Percentiles rank a stretch among this genome's conserved stretches.
Evolutionary conservation across 2,329 filamentous ascomycete species (phyloP).

Genomic region (Cladosporium phlei): DNA sequence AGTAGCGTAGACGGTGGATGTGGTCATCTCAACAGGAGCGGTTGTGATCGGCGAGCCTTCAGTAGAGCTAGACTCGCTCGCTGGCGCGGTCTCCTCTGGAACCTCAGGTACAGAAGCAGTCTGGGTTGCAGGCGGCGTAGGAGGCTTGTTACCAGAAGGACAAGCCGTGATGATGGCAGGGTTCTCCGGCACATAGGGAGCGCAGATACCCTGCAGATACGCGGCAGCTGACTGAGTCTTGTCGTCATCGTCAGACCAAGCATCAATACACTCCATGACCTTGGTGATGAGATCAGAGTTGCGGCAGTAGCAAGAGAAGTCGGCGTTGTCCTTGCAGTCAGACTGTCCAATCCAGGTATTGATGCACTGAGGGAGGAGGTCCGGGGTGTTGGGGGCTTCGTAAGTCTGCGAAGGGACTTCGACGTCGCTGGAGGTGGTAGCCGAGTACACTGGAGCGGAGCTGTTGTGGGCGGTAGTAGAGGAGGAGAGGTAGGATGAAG

Average conservation of each 20-base stretch:
- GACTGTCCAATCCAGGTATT: conserved; percentile 80
- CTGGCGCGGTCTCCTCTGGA: conserved; percentile 9
- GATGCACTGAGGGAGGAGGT: conserved; percentile 78
- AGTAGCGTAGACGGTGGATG: conserved; percentile 20
- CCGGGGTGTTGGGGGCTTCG: conserved; percentile 48
- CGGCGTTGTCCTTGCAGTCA: conserved; percentile 77
- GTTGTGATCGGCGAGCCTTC: conserved; percentile 10
- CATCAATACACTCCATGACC: conserved; percentile 75
- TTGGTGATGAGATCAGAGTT: conserved; percentile 68
- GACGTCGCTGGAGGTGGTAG: background rate
- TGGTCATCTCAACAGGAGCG: conserved; percentile 12
- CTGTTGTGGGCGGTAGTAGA: conserved; percentile 1
- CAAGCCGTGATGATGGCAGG: conserved; percentile 79
- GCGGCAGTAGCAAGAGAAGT: conserved; percentile 82
- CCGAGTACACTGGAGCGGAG: conserved; percentile 3
- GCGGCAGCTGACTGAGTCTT: conserved; percentile 67
- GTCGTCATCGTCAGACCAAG: conserved; percentile 63
- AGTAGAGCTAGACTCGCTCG: conserved; percentile 13
- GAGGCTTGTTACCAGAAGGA: conserved; percentile 53
- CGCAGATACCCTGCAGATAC: conserved; percentile 91
- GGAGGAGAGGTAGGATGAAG: background rate
- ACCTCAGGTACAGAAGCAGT: conserved; percentile 14
- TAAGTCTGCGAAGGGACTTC: conserved; percentile 1
- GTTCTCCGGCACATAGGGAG: conserved; percentile 66
- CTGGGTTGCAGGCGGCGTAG: conserved; percentile 14